phyloP scores from a whole-genome alignment of 78 protist species.

The Mastigamoeba balamuthi region DNA sequence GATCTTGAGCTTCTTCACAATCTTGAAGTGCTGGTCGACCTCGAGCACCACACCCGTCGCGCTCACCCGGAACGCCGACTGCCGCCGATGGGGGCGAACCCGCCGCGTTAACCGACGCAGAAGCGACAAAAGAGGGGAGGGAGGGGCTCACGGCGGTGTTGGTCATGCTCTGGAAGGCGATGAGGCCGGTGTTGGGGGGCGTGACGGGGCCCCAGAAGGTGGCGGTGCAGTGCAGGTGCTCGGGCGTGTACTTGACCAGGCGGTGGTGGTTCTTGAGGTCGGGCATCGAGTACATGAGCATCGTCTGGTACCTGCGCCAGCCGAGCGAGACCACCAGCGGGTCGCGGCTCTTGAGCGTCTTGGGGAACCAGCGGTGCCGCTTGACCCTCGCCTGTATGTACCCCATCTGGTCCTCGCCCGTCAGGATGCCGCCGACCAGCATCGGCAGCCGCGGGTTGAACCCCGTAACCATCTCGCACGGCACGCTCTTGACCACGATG shows the following conservation, averaged over 20 bases:
- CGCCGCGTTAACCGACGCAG: neutral
- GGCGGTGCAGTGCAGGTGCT: conserved; percentile 95
- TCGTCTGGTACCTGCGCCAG: conserved; percentile 94
- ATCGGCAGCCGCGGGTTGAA: conserved; percentile 80
- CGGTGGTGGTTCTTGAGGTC: conserved; percentile 80
- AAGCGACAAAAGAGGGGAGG: neutral
- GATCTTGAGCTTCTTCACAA: conserved; percentile 96
- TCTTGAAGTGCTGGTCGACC: conserved; percentile 40
- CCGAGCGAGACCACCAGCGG: conserved; percentile 95
- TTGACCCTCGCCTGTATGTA: conserved; percentile 76
- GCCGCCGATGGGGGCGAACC: neutral
- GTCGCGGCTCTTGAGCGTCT: conserved; percentile 89
- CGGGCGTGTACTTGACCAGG: conserved; percentile 95
- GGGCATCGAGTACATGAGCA: conserved; percentile 61
- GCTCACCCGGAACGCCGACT: conserved; percentile 75
- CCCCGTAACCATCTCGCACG: conserved; percentile 80
- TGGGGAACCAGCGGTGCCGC: conserved; percentile 92
- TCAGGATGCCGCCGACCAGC: conserved; percentile 85
- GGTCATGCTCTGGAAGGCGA: conserved; percentile 31
- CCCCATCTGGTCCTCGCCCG: conserved; percentile 79
- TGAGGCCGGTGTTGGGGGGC: conserved; percentile 71
- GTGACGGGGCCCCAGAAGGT: conserved; percentile 81
- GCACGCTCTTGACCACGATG: conserved; percentile 71
- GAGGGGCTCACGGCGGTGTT: neutral
- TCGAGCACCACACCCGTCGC: conserved; percentile 92